Base-by-base conservation (phyloP, 2,329 filamentous ascomycete genomes). In the Arachnopeziza araneosa region DNA sequence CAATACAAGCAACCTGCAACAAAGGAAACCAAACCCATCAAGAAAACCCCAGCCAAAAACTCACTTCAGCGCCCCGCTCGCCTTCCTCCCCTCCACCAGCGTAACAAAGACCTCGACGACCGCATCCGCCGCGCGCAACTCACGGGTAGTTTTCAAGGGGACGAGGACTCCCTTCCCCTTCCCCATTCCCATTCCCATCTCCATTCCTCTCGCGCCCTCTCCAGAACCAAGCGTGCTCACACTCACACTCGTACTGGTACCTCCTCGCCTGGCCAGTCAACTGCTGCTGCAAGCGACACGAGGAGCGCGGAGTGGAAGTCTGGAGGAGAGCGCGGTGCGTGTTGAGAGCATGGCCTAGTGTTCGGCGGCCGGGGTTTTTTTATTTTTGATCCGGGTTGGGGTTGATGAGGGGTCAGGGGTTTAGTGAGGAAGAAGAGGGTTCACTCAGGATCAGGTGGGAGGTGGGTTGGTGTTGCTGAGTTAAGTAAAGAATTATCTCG, bases 31-130 rank as follows among this genome's bases (percentile, higher is more conserved):
- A 5, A 30, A 30, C 26, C 9, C 26, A n/a, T 9, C 26, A 30
- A 30, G 26, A 4, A 30, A 30, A 30, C 4, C 26, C 26, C 9
- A 30, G 9, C 26, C 9, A 4, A 30, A 30, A 30, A 30, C 84
- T 73, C 77, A 92, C 89, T 82, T 85, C 70, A 95, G 83, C 69
- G 91, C 82, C 65, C 82, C 80, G 73, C 89, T 91, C 66, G 89
- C 88, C 21, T 82, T 80, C 74, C 86, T 89, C 64, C 86, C 83
- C 53, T 89, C 89, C 58, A 89, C 83, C 69, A 88, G 82, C 55
- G 90, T 87, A 64, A 91, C 84, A 72, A 88, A 89, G 57, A 87
- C 87, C 61, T 83, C 79, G 55, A 87, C 80, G 63, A 83, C 75
- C 48, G 75, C 75, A 60, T 86, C 80, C 58, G 83, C 81, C 65